Base-by-base conservation (phyloP, 2,329 filamentous ascomycete genomes). In the Ophiosphaerella korrae region DNA sequence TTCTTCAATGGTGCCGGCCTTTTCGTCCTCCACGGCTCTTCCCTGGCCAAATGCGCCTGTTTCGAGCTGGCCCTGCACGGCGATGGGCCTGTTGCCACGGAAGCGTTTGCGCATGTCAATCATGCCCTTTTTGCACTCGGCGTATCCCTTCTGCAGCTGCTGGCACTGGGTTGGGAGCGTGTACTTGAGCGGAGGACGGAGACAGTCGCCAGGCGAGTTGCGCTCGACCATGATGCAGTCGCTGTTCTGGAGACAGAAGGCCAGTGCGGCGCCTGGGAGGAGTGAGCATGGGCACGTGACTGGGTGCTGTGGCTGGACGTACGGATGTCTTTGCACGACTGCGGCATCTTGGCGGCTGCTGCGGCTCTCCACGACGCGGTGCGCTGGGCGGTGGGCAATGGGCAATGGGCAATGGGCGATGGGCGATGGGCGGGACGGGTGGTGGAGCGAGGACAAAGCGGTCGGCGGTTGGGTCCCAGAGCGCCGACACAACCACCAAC, bases 81-180 rank as follows among this genome's bases (percentile, higher is more conserved):
- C 81, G 59, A 96, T 87, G 46, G 94, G 92, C 73, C 91, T 85
- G 78, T 97, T 97, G 51, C 94, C 94, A 48, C 94, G 85, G 77
- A 99, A 97, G 31, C 94, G 88, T 79, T 97, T 97, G 74, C 94
- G 90, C 94, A 99, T 99, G 74, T 99, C 94, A 64, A 97, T 89
- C 85, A 96, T 86, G 60, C 94, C 94, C 60, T 93, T 89, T 70
- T 96, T 95, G 83, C 94, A 99, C 72, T 97, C 90, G 73, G 90
- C 89, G 67, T 95, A 94, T 39, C 92, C 70, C 74, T 91, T 92
- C 74, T 93, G 91, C 53, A 99, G 83, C 75, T 97, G 93, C 72
- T 93, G 91, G 77, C 94, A 99, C 76, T 88, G 87, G 21, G 84
- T 87, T 16, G 94, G 93, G 12, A 99, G 86, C 6, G 87, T 88